phyloP scores from a whole-genome alignment of 176 grass and related monocot species.

The Oryza glaberrima region DNA sequence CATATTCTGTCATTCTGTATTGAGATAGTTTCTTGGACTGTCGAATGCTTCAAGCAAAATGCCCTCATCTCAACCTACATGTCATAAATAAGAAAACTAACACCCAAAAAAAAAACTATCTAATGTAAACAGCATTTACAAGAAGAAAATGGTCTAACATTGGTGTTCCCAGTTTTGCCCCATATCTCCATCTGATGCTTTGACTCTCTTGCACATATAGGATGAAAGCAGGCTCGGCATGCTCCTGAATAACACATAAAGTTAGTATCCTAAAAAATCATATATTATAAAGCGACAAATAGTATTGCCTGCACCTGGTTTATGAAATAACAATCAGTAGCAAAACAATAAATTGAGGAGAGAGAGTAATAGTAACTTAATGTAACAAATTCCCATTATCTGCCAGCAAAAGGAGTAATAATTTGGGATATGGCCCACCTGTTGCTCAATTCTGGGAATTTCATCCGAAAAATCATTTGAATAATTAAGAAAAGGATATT shows the following conservation, averaged over 20 bases:
- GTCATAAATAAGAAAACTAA: conserved; percentile 31
- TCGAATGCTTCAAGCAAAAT: conserved; percentile 92
- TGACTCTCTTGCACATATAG: conserved; percentile 87
- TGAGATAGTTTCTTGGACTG: conserved; percentile 42
- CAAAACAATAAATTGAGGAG: not conserved
- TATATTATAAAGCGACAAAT: not conserved
- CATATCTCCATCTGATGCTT: conserved; percentile 98
- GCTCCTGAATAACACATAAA: conserved; percentile 64
- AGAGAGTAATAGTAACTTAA: not conserved
- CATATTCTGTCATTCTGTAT: conserved; percentile 30
- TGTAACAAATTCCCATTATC: not conserved
- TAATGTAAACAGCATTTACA: conserved; percentile 22
- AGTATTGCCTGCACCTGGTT: not conserved
- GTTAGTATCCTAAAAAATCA: conserved; percentile 14
- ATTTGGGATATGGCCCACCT: not conserved
- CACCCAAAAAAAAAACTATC: conserved; percentile 7
- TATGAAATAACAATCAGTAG: conserved; percentile 28
- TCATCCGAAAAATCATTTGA: not conserved
- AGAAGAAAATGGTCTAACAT: conserved; percentile 66
- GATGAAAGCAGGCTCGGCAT: conserved; percentile 92
- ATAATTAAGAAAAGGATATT: not conserved
- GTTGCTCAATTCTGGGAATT: not conserved
- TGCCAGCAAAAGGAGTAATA: not conserved
- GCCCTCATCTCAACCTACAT: conserved; percentile 87
- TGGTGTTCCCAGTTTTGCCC: conserved; percentile 82